These are phyloP conservation scores for Lojkania enalia DNA, from an alignment of 2,329 filamentous ascomycete species.

Conservation along the genomic window DNA sequence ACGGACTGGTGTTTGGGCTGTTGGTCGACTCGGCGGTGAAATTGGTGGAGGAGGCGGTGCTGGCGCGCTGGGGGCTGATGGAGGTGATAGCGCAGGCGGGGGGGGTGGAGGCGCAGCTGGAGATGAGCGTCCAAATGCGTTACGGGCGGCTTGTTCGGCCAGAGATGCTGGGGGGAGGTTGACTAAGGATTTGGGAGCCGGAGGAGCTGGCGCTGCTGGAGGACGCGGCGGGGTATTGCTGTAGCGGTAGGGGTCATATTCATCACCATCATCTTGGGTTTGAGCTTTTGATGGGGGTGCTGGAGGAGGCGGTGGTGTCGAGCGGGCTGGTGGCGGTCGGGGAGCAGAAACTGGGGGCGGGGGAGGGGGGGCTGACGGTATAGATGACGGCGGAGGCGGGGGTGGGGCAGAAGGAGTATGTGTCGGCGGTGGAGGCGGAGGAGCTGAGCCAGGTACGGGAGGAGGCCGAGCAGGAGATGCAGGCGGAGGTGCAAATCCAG, in stretches of 20 bases:
- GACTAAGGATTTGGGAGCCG: conserved; percentile 59
- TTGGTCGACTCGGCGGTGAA: conserved; percentile 32
- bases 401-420: conserved; percentile 45
- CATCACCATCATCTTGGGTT: conserved; percentile 21
- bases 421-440: conserved; percentile 47
- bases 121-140: conserved; percentile 56
- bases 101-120: conserved; percentile 48
- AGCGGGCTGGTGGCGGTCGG: conserved; percentile 23
- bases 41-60: conserved; percentile 44
- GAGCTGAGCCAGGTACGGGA: conserved; percentile 40
- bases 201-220: conserved; percentile 50
- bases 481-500: conserved; percentile 49
- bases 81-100: conserved; percentile 51
- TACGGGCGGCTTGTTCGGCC: conserved; percentile 62
- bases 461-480: conserved; percentile 49
- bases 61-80: conserved; percentile 43
- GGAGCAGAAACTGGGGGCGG: conserved; percentile 45
- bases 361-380: conserved; percentile 39
- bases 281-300: conserved; percentile 59
- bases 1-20: conserved; percentile 53
- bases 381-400: conserved; percentile 30
- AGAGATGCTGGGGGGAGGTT: conserved; percentile 50
- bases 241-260: conserved; percentile 51
- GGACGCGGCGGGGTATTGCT: conserved; percentile 42
- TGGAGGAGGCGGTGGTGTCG: conserved; percentile 44